A percentile compares a stretch with the other conserved stretches of the same genome.
phyloP scores from a whole-genome alignment of 1,284 basidiomycete species.

The Kalmanozyma brasiliensis region DNA sequence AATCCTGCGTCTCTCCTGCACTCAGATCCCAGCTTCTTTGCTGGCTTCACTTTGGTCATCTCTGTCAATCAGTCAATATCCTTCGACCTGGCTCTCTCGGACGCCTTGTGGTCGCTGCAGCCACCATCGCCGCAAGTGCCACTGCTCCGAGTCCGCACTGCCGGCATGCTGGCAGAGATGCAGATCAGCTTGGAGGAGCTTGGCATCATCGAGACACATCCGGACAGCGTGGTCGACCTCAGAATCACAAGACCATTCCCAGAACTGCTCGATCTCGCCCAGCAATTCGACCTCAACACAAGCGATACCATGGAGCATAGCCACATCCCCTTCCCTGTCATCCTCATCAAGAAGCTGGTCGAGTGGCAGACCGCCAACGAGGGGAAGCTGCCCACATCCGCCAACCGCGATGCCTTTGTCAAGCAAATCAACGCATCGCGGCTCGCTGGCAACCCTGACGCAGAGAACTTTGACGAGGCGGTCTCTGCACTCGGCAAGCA shows the following conservation, averaged over 20 bases:
- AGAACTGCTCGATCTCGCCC: conserved; percentile 60
- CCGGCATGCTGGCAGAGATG: conserved; percentile 61
- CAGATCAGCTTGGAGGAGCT: conserved; percentile 59
- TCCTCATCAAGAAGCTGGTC: conserved; percentile 77
- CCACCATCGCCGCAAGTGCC: conserved; percentile 54
- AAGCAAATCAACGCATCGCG: conserved; percentile 71
- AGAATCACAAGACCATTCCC: conserved; percentile 90
- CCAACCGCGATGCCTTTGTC: conserved; percentile 84
- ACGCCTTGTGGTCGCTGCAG: conserved; percentile 49
- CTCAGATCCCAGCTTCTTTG: conserved; percentile 72
- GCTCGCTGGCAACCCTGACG: conserved; percentile 79
- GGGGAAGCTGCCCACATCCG: conserved; percentile 72
- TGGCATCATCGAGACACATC: conserved; percentile 85
- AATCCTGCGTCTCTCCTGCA: conserved; percentile 70
- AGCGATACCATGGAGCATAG: conserved; percentile 55
- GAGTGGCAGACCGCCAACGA: conserved; percentile 75
- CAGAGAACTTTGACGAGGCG: conserved; percentile 87
- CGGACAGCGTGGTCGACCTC: conserved; percentile 75
- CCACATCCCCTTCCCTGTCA: conserved; percentile 63
- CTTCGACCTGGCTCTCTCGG: conserved; percentile 50
- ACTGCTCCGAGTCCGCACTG: conserved; percentile 48
- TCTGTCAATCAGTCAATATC: conserved; percentile 72
- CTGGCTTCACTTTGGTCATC: conserved; percentile 81
- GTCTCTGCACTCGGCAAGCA: conserved; percentile 59
- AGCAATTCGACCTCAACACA: conserved; percentile 46